Conservation (phyloP, 2,329 filamentous ascomycete species). For the Aspergillus udagawae region DNA sequence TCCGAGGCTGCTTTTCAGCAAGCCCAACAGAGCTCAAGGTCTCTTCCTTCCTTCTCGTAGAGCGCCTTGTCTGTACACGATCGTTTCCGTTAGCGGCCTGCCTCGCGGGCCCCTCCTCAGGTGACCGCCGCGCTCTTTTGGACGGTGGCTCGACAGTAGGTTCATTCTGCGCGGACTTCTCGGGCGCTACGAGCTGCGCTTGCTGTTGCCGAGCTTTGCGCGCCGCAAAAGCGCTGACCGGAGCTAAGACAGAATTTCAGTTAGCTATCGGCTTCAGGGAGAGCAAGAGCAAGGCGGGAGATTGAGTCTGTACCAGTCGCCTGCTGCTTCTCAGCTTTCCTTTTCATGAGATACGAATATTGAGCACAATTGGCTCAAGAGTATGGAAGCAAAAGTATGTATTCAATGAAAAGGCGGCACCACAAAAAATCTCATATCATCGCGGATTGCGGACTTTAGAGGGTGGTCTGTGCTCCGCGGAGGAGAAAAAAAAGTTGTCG, state of each 20-base stretch:
- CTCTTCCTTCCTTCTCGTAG: slow-evolving; percentile 17
- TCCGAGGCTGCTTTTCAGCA: slow-evolving; percentile 8
- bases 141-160: slow-evolving; percentile 28
- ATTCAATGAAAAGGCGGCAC: background rate
- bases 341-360: slow-evolving; percentile 23
- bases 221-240: slow-evolving; percentile 42
- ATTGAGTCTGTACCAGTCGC: slow-evolving; percentile 23
- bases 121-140: slow-evolving; percentile 31
- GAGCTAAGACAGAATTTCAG: slow-evolving; percentile 21
- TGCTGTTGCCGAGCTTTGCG: slow-evolving; percentile 39
- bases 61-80: slow-evolving; percentile 14
- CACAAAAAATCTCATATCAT: background rate
- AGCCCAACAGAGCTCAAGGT: slow-evolving; percentile 3
- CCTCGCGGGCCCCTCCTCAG: slow-evolving; percentile 15
- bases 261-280: slow-evolving; percentile 2
- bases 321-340: slow-evolving; percentile 37
- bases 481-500: slow-evolving; percentile 37
- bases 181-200: slow-evolving; percentile 19
- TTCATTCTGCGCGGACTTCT: slow-evolving; percentile 16
- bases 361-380: background rate
- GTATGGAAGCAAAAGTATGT: background rate
- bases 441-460: slow-evolving; percentile 19
- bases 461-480: slow-evolving; percentile 39
- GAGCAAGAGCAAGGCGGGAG: background rate
- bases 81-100: slow-evolving; percentile 12